Base-by-base conservation (phyloP, 352 stramenopile genomes). In the Globisporangium barbulae region DNA sequence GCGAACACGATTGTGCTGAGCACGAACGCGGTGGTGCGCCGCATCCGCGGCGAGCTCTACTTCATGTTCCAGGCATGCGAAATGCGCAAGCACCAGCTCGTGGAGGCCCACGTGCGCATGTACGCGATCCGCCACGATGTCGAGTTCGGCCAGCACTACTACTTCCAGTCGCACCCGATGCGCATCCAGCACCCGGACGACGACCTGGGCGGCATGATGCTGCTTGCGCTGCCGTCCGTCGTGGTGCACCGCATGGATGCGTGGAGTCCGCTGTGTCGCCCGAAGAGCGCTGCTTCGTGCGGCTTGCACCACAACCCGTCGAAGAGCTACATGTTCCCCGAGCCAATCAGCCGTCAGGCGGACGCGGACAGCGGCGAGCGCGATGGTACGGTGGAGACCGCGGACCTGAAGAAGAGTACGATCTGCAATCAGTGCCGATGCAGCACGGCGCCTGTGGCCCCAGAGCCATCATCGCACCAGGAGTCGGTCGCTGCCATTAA, bases 1-100 rank as follows among this genome's bases (percentile, higher is more conserved):
- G 90, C 93, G 55, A 94, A 90, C 64, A 98, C 94, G 10, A 97
- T 99, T 67, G 76, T 98, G 1, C 93, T 99, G 70, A 98, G 86
- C 67, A 92, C 97, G 49, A 91, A 94, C 59, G 94, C 96, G 3
- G 81, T 96, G 17, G 80, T 98, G 60, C 86, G 90, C 35, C 81
- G 88, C 53, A 86, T 98, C 25, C 76, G 90, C 31, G 93, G 92
- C 25, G 70, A 96, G 41, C 73, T 92, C 53, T 98, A 98, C 79
- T 96, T 98, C 61, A 98, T 98, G 76, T 94, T 95, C 54, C 97
- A 88, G 65, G 90, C 78, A 12, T 93, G 82, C 60, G 87, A 96
- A 67, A 91, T 94, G 79, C 88, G 91, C 69, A 97, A 98, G 68
- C 92, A 97, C 72, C 90, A 98, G 73, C 85, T 99, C 41, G 90